Evolutionary conservation across 2,329 filamentous ascomycete genomes (phyloP), one percentile per base, ranked within the genome.

Genomic region (Curvularia verruculosa): DNA sequence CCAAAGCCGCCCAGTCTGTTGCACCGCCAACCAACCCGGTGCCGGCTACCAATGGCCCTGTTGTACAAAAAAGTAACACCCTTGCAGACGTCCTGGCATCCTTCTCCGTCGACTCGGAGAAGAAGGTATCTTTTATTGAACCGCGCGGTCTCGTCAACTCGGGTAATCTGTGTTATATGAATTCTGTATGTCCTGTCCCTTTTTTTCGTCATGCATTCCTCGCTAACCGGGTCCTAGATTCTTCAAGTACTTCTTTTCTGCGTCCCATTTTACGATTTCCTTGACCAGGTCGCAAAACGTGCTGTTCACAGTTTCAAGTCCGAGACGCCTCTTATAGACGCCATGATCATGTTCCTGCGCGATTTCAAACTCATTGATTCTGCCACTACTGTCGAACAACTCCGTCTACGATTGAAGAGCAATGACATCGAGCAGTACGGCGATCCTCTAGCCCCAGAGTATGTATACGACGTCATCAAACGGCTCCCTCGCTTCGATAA

Each of bases 121-220:
- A 83, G 56, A 91, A 89, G 68, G 81, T 94, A 64, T 83, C 89
- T 18, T 97, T 97, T 71, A 83, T 99, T 49, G 92, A 98, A 78
- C 95, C 95, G 49, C 87, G 94, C 65, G 95, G 95, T 47, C 84
- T 99, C 71, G 90, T 96, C 66, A 99, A 99, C 78, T 96, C 94
- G 39, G 95, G 95, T 48, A 98, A 99, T 74, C 96, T 98, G 91
- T 99, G 95, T 79, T 99, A 99, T 79, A 98, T 99, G 95, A 99
- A 98, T 81, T 97, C 95, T 62, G 94, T 96, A 83, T 80, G 91
- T 80, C 6, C 18, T 29, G 0, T 5, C 7, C 8, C 8, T 12
- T 9, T 34, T n/a, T 21, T 19, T 31, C 34, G 37, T 12, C 12
- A 13, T 13, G 18, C 43, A 15, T 21, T 13, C 10, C 18, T 24